Percentiles rank a stretch among this genome's conserved stretches.
These are phyloP conservation scores for Penicillium sp. DNA, from an alignment of 2,329 filamentous ascomycete species.

Conservation along the genomic window DNA sequence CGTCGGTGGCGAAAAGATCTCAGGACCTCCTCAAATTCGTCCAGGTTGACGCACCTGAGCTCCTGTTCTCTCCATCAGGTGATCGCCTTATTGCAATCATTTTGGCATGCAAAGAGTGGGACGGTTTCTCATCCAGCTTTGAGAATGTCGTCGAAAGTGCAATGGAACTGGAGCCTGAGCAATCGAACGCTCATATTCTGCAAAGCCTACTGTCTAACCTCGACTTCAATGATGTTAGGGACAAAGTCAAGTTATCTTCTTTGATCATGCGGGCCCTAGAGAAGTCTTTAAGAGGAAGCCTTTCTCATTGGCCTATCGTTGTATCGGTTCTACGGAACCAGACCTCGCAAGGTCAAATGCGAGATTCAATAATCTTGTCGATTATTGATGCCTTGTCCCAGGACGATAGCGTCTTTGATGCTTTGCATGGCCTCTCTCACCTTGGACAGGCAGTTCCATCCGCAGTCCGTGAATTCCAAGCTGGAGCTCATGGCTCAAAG, in stretches of 20 bases:
- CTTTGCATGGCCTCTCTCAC: constrained; percentile 49
- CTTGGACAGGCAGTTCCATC: constrained; percentile 45
- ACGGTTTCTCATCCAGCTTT: constrained; percentile 44
- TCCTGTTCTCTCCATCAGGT: constrained; percentile 70
- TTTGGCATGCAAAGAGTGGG: constrained; percentile 54
- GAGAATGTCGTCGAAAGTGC: constrained; percentile 39
- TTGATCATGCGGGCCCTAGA: constrained; percentile 41
- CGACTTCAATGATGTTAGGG: constrained; percentile 39
- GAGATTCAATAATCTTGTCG: constrained; percentile 39
- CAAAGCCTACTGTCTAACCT: constrained; percentile 43
- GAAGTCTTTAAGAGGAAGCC: constrained; percentile 39
- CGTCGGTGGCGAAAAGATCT: constrained; percentile 43
- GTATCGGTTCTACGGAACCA: constrained; percentile 42
- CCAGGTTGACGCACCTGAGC: constrained; percentile 55
- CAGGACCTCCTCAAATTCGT: constrained; percentile 56
- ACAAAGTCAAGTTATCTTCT: constrained; percentile 36
- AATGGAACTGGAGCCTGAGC: constrained; percentile 34
- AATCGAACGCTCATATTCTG: constrained; percentile 38
- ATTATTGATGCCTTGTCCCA: constrained; percentile 47
- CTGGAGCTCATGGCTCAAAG: constrained; percentile 49
- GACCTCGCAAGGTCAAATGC: constrained; percentile 35
- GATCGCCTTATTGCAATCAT: constrained; percentile 67
- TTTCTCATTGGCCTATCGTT: constrained; percentile 43
- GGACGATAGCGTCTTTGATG: constrained; percentile 37
- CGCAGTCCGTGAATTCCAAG: constrained; percentile 47